A percentile compares a stretch with the other conserved stretches of the same genome.
phyloP scores from a whole-genome alignment of 1,284 basidiomycete genomes.

The Leccinum fallax region DNA sequence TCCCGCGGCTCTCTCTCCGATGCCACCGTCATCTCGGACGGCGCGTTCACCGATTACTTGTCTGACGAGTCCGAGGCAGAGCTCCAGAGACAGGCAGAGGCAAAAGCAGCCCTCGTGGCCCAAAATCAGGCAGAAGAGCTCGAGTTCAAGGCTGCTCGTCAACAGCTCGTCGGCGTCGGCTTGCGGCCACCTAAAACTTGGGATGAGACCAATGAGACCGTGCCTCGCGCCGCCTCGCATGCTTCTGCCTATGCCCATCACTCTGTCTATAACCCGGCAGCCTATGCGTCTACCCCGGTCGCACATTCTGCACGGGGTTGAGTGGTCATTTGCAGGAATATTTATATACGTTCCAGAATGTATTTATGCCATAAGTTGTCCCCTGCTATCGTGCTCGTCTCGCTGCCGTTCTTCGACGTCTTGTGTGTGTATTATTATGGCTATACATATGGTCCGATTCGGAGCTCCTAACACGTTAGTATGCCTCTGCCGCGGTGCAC shows the following conservation, averaged over 20 bases:
- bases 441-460: constrained; percentile 14
- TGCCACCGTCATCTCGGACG: constrained; percentile 77
- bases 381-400: constrained; percentile 18
- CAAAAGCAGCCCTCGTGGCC: constrained; percentile 69
- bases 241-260: constrained; percentile 32
- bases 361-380: constrained; percentile 27
- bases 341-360: constrained; percentile 24
- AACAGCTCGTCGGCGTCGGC: constrained; percentile 71
- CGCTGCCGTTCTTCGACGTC: constrained; percentile 12
- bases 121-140: constrained; percentile 76
- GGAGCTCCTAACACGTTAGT: constrained; percentile 14
- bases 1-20: constrained; percentile 59
- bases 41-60: constrained; percentile 81
- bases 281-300: constrained; percentile 29
- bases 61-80: constrained; percentile 85
- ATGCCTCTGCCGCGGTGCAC: constrained; percentile 20
- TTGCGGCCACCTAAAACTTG: constrained; percentile 74
- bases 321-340: constrained; percentile 17
- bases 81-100: constrained; percentile 78
- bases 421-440: constrained; percentile 23
- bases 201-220: constrained; percentile 58
- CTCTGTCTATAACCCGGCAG: constrained; percentile 30
- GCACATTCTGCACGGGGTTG: constrained; percentile 36
- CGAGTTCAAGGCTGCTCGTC: constrained; percentile 76
- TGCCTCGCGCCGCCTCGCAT: constrained; percentile 32